A percentile compares a stretch with the other conserved stretches of the same genome.
Evolutionary conservation across 805 yeast species (phyloP).

Genomic region (Saccharomyces paradoxus): DNA sequence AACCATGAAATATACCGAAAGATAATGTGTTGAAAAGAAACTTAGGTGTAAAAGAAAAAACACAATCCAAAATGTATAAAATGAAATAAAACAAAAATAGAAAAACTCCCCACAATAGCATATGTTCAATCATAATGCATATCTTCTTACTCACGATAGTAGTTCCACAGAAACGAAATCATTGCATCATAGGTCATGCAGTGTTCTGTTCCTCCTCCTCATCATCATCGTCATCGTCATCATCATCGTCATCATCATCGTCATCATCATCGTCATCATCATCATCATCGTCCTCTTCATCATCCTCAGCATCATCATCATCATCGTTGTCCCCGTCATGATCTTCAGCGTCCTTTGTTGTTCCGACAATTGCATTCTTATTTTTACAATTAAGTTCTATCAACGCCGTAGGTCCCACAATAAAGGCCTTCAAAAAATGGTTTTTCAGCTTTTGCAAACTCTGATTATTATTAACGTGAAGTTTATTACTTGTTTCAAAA

Average conservation of each 20-base stretch:
- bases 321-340: not conserved
- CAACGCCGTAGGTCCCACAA: slow-evolving; percentile 27
- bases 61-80: too few species aligned
- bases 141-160: not conserved
- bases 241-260: not conserved
- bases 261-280: not conserved
- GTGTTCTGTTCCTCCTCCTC: not conserved
- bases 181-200: not conserved
- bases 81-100: too few species aligned
- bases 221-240: not conserved
- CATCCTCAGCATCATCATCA: not conserved
- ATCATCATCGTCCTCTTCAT: not conserved
- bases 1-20: too few species aligned
- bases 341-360: not conserved
- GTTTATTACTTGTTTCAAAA: slow-evolving; percentile 17
- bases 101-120: not conserved
- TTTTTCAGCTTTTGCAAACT: slow-evolving; percentile 12
- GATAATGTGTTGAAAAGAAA: too few species aligned
- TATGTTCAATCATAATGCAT: slow-evolving; percentile 3
- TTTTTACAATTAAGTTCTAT: slow-evolving; percentile 11
- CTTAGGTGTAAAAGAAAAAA: too few species aligned
- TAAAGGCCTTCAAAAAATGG: slow-evolving; percentile 22
- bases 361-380: not conserved
- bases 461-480: slow-evolving; percentile 7
- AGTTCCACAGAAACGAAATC: not conserved